Conservation (phyloP, 2,329 filamentous ascomycete species). For the Aspergillus sp. region DNA sequence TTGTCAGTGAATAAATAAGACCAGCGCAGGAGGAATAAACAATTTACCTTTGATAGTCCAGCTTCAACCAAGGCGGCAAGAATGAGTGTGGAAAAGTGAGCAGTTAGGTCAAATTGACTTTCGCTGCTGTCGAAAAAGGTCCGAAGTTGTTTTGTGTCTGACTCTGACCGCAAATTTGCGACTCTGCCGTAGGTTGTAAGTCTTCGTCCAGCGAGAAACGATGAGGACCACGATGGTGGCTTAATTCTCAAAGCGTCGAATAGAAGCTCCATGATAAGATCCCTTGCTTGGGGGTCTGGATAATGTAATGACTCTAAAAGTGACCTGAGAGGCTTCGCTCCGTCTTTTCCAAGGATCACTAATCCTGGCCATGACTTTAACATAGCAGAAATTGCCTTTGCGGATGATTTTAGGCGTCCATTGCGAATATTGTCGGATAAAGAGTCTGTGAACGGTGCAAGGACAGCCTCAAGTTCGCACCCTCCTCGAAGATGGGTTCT, state of each 20-base stretch:
- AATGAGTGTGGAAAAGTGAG: conserved; percentile 89
- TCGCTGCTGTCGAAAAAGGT: conserved; percentile 68
- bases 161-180: conserved; percentile 71
- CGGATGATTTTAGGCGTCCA: conserved; percentile 76
- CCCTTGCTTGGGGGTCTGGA: conserved; percentile 57
- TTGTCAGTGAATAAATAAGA: conserved; percentile 18
- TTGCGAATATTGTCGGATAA: conserved; percentile 56
- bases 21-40: background rate
- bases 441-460: conserved; percentile 90
- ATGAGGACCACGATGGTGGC: conserved; percentile 89
- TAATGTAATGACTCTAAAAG: conserved; percentile 68
- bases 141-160: conserved; percentile 52
- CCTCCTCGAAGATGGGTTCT: conserved; percentile 82
- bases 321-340: conserved; percentile 80
- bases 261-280: conserved; percentile 83
- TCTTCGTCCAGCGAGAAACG: conserved; percentile 86
- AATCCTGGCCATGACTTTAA: conserved; percentile 93
- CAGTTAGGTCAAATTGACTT: conserved; percentile 68
- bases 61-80: conserved; percentile 82
- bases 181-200: conserved; percentile 97
- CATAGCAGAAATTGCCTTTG: conserved; percentile 86
- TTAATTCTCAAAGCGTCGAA: conserved; percentile 87
- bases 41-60: conserved; percentile 63
- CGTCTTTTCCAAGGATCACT: conserved; percentile 82
- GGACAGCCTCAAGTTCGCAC: conserved; percentile 83